Conservation (phyloP, 2,329 filamentous ascomycete species). For the Intubia oerlemansii region DNA sequence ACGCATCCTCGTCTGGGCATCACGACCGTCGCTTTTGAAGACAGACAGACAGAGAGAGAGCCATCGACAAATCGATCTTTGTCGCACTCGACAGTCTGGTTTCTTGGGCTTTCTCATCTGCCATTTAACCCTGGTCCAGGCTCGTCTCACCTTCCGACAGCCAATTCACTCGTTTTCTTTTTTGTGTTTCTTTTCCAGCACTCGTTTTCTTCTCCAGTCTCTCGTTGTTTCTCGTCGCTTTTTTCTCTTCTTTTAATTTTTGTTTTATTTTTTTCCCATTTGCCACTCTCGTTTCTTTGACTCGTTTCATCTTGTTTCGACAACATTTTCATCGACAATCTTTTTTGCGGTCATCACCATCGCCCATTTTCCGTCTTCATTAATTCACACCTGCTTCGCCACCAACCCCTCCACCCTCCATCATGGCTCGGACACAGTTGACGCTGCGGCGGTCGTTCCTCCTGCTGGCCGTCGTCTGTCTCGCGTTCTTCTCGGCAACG, state of each 20-base stretch:
- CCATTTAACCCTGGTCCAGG: too few species aligned
- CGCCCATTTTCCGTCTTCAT: background rate
- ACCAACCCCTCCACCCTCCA: background rate
- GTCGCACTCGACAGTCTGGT: too few species aligned
- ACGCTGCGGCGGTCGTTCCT: constrained; percentile 15
- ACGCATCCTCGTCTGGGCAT: too few species aligned
- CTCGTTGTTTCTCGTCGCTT: background rate
- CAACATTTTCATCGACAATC: background rate
- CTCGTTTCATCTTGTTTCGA: too few species aligned
- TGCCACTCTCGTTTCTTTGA: background rate
- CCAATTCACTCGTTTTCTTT: too few species aligned
- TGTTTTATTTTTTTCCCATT: background rate
- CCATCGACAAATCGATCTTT: too few species aligned
- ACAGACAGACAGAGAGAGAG: too few species aligned
- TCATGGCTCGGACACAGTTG: constrained; percentile 11
- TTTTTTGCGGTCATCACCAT: background rate
- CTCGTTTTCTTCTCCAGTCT: background rate
- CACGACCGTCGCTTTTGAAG: too few species aligned
- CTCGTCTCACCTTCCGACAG: too few species aligned
- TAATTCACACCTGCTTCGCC: background rate
- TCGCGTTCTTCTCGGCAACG: constrained; percentile 9
- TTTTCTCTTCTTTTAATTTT: background rate
- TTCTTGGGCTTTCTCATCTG: too few species aligned
- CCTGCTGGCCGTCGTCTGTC: constrained; percentile 11
- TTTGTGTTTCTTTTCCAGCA: too few species aligned